Evolutionary conservation across 2,329 filamentous ascomycete genomes (phyloP), one percentile per base, ranked within the genome.

Genomic region (Diaporthe humulicola): DNA sequence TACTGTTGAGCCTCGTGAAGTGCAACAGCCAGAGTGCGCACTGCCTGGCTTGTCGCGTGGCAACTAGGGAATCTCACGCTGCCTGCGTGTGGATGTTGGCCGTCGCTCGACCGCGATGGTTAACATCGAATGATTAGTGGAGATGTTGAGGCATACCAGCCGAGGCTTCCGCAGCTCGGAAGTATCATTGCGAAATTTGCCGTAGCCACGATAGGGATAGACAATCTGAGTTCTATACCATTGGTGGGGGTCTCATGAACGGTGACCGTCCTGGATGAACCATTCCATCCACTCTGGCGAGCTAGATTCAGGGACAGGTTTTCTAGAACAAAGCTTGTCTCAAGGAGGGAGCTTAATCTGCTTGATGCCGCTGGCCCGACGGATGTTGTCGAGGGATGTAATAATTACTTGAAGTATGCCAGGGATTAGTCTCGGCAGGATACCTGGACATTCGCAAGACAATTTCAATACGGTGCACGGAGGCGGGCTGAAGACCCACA

Each of bases 261-360:
- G 64, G 64, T 67, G 30, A 15, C 45, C 64, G 45, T 36, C 30
- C 64, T 67, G 45, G 64, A 52, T 38, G 64, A 40, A 54, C 64
- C 64, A 22, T 50, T 33, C 30, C 45, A 14, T 38, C 52, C 42
- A 52, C 33, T 25, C 64, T 40, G 28, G 45, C 22, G 22, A 22
- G 30, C 64, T 38, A 50, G 45, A 67, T 52, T 25, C 45, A 67
- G 64, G 64, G 64, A 22, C 45, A 40, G 45, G 33, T 38, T 67
- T 57, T 67, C 64, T 52, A 67, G 64, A 67, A 67, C 64, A 67
- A 67, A 67, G 64, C 64, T 52, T 67, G 64, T 67, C 19, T 67
- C 64, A 67, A 67, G 64, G 64, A 52, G 64, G 64, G 64, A 52
- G 30, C 48, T 52, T 67, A 67, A 67, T 67, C 45, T 67, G 64